Conservation (phyloP, 345 rosid genomes). For the Lenwebbia sp. region DNA sequence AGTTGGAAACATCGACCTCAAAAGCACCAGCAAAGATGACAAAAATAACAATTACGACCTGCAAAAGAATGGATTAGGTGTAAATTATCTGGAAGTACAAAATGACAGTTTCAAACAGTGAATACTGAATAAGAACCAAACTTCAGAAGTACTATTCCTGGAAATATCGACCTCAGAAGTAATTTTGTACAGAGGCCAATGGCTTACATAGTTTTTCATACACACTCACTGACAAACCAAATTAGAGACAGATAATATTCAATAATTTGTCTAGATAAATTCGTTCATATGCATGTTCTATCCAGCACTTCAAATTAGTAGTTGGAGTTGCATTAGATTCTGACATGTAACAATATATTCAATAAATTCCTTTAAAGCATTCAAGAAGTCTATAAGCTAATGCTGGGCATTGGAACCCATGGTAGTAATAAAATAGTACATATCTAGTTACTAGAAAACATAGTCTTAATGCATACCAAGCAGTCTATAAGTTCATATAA, state of each 20-base stretch:
- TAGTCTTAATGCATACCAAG: neutral
- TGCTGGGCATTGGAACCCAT: neutral
- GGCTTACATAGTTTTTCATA: neutral
- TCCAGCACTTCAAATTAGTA: neutral
- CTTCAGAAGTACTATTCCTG: neutral
- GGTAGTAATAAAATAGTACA: neutral
- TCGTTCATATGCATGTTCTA: neutral
- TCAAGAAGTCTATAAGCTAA: neutral
- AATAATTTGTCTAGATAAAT: neutral
- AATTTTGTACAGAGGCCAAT: neutral
- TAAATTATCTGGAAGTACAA: neutral
- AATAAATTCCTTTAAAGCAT: neutral
- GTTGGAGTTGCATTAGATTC: neutral
- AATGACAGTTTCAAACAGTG: neutral
- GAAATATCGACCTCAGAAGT: neutral
- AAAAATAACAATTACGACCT: conserved; percentile 75
- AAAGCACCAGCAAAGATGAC: conserved; percentile 76
- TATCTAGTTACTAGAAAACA: neutral
- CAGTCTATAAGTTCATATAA: neutral
- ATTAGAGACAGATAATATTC: neutral
- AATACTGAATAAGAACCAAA: neutral
- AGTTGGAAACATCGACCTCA: conserved; percentile 75
- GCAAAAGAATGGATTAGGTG: conserved; percentile 5
- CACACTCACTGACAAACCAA: neutral
- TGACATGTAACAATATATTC: neutral